Evolutionary conservation across 2,329 filamentous ascomycete species (phyloP).

Genomic region (Alternaria rosae): DNA sequence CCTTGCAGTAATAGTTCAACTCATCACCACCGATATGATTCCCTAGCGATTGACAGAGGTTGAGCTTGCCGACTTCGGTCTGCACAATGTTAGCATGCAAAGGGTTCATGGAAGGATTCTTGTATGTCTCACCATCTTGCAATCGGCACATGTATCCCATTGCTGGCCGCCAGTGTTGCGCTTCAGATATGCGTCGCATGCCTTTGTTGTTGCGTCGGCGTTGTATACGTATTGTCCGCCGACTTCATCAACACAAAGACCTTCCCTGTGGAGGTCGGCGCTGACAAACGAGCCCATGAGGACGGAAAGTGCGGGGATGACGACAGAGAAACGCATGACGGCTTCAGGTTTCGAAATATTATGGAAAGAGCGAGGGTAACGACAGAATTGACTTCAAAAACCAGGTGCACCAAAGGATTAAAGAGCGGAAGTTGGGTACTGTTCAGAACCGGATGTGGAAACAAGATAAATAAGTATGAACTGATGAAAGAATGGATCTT

Average conservation of each 20-base stretch:
- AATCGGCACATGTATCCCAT: slow-evolving; percentile 42
- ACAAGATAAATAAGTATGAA: not conserved
- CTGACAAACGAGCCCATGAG: slow-evolving; percentile 23
- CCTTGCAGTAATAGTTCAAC: slow-evolving; percentile 35
- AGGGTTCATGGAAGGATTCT: not conserved
- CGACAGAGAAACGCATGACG: slow-evolving; percentile 29
- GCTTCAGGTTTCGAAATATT: not conserved
- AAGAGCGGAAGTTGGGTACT: not conserved
- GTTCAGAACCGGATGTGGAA: not conserved
- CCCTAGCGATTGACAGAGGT: slow-evolving; percentile 30
- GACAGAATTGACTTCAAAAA: not conserved
- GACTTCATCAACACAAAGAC: slow-evolving; percentile 27
- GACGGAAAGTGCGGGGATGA: slow-evolving; percentile 15
- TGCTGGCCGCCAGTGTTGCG: slow-evolving; percentile 37
- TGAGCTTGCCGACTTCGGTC: slow-evolving; percentile 27
- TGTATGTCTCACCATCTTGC: slow-evolving; percentile 26
- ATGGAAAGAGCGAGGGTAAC: not conserved
- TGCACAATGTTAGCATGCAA: slow-evolving; percentile 6
- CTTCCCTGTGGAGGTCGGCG: slow-evolving; percentile 31
- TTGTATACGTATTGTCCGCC: slow-evolving; percentile 33
- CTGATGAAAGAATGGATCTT: not conserved
- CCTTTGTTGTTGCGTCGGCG: slow-evolving; percentile 27
- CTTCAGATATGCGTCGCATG: slow-evolving; percentile 29
- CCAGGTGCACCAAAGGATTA: slow-evolving; percentile 9
- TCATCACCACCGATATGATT: slow-evolving; percentile 42